A percentile compares a stretch with the other conserved stretches of the same genome.
Evolutionary conservation across 768 basidiomycete species (phyloP).

Genomic region (Suillus ampliporus): DNA sequence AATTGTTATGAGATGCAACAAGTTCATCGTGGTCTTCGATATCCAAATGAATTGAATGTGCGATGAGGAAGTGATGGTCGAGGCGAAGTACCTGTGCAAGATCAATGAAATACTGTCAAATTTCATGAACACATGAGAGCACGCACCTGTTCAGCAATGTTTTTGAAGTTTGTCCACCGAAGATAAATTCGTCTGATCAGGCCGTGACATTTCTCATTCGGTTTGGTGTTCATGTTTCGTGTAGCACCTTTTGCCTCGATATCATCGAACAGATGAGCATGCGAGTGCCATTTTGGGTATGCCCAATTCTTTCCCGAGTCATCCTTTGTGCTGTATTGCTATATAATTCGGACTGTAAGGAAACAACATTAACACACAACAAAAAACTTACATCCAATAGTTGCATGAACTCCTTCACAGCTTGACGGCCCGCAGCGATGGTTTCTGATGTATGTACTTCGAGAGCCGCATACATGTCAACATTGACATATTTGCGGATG

Average conservation of each 20-base stretch:
- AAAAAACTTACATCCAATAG: constrained; percentile 27
- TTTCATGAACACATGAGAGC: not conserved
- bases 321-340: constrained; percentile 1
- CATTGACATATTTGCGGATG: constrained; percentile 36
- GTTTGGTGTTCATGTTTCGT: constrained; percentile 37
- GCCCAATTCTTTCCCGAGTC: constrained; percentile 31
- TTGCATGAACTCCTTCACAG: constrained; percentile 22
- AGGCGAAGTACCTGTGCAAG: constrained; percentile 39
- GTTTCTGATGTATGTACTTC: constrained; percentile 39
- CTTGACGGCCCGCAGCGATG: constrained; percentile 24
- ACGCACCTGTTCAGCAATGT: constrained; percentile 39
- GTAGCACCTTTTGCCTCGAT: constrained; percentile 39
- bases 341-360: constrained; percentile 1
- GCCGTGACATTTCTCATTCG: constrained; percentile 37
- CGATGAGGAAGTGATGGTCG: not conserved
- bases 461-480: constrained; percentile 36
- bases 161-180: constrained; percentile 39
- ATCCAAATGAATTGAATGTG: constrained; percentile 3
- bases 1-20: not conserved
- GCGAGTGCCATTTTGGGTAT: constrained; percentile 39
- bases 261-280: constrained; percentile 38
- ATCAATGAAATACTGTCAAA: not conserved
- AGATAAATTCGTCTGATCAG: constrained; percentile 32
- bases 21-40: not conserved
- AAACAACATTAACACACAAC: not conserved